Base-by-base conservation (phyloP, 352 stramenopile genomes). In the Pythium insidiosum region DNA sequence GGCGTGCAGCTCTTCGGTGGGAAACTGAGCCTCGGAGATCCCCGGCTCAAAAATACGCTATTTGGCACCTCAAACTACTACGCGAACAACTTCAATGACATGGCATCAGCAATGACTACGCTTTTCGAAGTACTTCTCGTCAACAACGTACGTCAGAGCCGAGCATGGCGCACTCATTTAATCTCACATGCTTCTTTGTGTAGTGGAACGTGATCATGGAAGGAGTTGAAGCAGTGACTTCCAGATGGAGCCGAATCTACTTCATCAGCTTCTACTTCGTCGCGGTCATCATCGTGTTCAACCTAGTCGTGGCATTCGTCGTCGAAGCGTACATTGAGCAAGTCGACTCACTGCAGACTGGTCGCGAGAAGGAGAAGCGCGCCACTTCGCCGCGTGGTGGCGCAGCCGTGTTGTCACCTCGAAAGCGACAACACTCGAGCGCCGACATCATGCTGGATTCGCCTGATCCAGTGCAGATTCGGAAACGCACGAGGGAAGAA, bases 61-160 rank as follows among this genome's bases (percentile, higher is more conserved):
- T 91, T 72, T 38, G 68, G 63, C 3, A 54, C 63, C 4, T 47
- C 43, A 4, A 70, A 77, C 30, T 91, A 84, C 40, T 77, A 68
- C 37, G 56, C 66, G 43, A 83, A 85, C 64, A 91, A 88, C 51
- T 91, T 89, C 42, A 86, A 91, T 58, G 73, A 86, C 47, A 68
- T 83, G 41, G 50, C 64, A 18, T 74, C 60, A 0, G 68, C 65
- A 2, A 49, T 88, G 25, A 68, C 69, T 15, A 76, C 67, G 23
- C 64, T 91, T n/a, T 89, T 88, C 37, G 68, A 84, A 43, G 41
- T 86, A 15, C 51, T 88, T 12, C 66, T 92, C 43, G 74, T 88
- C 22, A 88, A 89, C 55, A 87, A 89, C 50, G 68, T 80, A 39
- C 38, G 68, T 62, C n/a, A n/a, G n/a, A n/a, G n/a, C n/a, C n/a